Conservation (phyloP, 2,329 filamentous ascomycete species). For the Fusarium sp. region DNA sequence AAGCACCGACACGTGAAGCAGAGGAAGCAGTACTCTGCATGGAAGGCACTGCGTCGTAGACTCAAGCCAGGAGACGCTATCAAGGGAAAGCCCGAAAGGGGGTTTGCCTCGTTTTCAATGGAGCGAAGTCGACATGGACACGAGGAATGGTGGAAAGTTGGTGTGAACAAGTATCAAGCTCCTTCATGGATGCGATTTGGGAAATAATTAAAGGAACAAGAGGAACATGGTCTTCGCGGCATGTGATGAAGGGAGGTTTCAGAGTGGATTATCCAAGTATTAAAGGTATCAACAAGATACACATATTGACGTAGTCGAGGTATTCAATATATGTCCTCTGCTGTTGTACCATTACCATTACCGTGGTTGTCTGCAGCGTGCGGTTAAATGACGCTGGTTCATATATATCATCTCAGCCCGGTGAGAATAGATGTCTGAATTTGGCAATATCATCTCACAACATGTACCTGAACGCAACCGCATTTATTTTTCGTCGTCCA, state of each 20-base stretch:
- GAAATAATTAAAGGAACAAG: background rate
- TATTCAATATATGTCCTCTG: conserved; percentile 10
- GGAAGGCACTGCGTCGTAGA: conserved; percentile 43
- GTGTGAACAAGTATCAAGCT: conserved; percentile 46
- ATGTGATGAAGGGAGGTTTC: background rate
- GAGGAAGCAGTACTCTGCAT: conserved; percentile 42
- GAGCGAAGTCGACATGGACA: conserved; percentile 38
- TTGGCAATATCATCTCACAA: conserved; percentile 44
- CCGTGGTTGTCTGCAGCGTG: background rate
- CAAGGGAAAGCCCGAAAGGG: conserved; percentile 40
- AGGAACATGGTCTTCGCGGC: background rate
- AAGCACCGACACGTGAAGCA: conserved; percentile 41
- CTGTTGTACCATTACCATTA: background rate
- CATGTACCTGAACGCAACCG: conserved; percentile 56
- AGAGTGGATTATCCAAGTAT: conserved; percentile 9
- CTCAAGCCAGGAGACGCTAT: conserved; percentile 37
- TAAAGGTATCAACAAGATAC: conserved; percentile 25
- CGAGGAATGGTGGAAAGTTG: conserved; percentile 50
- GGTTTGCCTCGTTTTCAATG: conserved; percentile 39
- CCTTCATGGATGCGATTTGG: conserved; percentile 48
- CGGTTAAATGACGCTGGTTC: background rate
- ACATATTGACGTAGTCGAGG: conserved; percentile 15
- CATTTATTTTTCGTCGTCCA: conserved; percentile 33
- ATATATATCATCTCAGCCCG: background rate
- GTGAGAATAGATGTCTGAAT: background rate